Evolutionary conservation across 179 eudicot genomes (phyloP).

Genomic region (Camellia oleifera): DNA sequence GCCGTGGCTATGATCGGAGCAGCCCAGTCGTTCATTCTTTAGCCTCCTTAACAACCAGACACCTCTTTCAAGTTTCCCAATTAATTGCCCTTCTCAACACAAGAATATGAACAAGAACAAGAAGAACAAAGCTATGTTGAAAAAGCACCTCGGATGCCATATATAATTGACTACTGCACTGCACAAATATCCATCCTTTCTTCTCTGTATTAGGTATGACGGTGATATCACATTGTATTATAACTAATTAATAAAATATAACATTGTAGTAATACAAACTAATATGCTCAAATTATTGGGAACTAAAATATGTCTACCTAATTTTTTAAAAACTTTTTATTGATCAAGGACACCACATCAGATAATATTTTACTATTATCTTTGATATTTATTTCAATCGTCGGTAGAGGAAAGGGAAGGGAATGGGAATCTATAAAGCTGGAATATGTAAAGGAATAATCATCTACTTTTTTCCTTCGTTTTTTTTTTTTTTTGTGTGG

Average conservation of each 20-base stretch:
- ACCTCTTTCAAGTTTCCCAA: not conserved
- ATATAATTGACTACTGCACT: not conserved
- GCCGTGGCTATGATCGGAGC: constrained; percentile 69
- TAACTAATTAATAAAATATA: no score
- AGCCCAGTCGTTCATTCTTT: constrained; percentile 67
- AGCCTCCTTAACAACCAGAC: not conserved
- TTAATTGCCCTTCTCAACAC: not conserved
- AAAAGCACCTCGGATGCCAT: constrained; percentile 17
- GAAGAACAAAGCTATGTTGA: not conserved
- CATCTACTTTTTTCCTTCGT: not conserved
- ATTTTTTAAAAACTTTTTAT: no score
- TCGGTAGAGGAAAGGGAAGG: no score
- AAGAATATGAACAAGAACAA: not conserved
- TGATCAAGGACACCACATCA: no score
- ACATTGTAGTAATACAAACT: no score
- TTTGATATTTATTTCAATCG: no score
- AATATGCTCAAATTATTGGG: no score
- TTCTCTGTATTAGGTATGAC: no score
- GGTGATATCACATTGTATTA: no score
- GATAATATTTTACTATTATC: no score
- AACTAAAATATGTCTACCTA: no score
- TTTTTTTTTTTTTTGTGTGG: not conserved
- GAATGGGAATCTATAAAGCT: constrained; percentile 14
- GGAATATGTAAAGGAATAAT: not conserved
- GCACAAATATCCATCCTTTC: no score